phyloP scores from a whole-genome alignment of 2,329 filamentous ascomycete genomes.

The Pseudogymnoascus sp. region DNA sequence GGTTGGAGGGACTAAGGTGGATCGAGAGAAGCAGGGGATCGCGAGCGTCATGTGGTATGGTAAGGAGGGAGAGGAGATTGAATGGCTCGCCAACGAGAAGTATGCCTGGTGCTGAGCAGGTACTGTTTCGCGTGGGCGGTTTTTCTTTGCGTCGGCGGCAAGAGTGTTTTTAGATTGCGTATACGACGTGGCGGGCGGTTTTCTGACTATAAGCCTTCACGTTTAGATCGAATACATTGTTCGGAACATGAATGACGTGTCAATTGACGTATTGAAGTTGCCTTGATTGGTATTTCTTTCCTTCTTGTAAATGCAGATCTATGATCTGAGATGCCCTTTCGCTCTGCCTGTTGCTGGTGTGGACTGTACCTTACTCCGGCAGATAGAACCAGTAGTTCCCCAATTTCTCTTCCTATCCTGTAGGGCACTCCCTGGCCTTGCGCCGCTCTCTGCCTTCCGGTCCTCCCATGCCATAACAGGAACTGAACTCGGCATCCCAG shows the following conservation, averaged over 20 bases:
- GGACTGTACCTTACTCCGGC: not conserved
- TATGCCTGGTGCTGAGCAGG: constrained; percentile 60
- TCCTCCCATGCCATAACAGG: not conserved
- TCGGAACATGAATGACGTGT: not conserved
- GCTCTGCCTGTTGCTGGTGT: not conserved
- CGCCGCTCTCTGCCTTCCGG: not conserved
- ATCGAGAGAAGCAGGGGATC: constrained; percentile 58
- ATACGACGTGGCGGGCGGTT: not conserved
- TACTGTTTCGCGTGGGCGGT: not conserved
- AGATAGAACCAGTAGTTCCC: not conserved
- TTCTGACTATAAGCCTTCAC: not conserved
- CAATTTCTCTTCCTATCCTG: not conserved
- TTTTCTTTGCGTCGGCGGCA: not conserved
- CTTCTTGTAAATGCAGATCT: not conserved
- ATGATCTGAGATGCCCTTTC: not conserved
- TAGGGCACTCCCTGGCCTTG: not conserved
- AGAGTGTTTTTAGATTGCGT: constrained; percentile 1
- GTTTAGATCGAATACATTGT: not conserved
- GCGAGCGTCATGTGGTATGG: constrained; percentile 66
- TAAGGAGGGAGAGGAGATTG: constrained; percentile 42
- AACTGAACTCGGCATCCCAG: not conserved
- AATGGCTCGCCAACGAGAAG: constrained; percentile 71
- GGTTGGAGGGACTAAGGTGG: constrained; percentile 38
- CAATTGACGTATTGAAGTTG: constrained; percentile 1
- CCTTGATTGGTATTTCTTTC: not conserved